A percentile compares a stretch with the other conserved stretches of the same genome.
Evolutionary conservation across 148 eudicot genomes (phyloP).

Genomic region (Linanthus parryae): DNA sequence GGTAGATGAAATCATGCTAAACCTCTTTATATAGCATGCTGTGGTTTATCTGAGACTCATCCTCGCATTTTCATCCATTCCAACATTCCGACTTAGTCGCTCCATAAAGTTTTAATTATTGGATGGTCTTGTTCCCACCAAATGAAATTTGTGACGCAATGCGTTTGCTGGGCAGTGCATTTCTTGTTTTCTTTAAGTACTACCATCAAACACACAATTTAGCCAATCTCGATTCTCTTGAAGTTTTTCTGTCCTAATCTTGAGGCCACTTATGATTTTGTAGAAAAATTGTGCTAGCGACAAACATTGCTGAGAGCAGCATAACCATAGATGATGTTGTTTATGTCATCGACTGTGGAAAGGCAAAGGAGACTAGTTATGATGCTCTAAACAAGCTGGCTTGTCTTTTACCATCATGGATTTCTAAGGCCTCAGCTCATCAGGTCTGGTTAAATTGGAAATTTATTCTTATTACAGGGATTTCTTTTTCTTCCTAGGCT

Average conservation of each 20-base stretch:
- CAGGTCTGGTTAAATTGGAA: conserved; percentile 41
- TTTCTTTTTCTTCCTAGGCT: background rate
- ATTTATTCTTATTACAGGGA: background rate
- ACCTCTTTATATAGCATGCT: too few species aligned
- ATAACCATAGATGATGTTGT: conserved; percentile 97
- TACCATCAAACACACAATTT: too few species aligned
- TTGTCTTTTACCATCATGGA: conserved; percentile 95
- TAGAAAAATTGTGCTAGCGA: conserved; percentile 94
- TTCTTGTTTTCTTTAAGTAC: too few species aligned
- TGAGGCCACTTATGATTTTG: conserved; percentile 7
- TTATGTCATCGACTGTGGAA: conserved; percentile 92
- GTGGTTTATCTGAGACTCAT: too few species aligned
- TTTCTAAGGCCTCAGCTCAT: conserved; percentile 98
- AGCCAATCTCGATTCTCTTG: background rate
- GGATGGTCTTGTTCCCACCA: too few species aligned
- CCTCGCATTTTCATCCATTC: too few species aligned
- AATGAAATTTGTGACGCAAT: too few species aligned
- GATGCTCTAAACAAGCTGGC: conserved; percentile 98
- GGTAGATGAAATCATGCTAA: background rate
- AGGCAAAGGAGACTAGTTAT: conserved; percentile 97
- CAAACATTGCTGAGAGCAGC: conserved; percentile 98
- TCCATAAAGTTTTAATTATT: too few species aligned
- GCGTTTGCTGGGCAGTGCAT: too few species aligned
- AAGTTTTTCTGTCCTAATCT: conserved; percentile 5
- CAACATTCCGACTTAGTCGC: too few species aligned